Evolutionary conservation across 495 filamentous ascomycete genomes (phyloP).

Genomic region (Cercophora sp.): DNA sequence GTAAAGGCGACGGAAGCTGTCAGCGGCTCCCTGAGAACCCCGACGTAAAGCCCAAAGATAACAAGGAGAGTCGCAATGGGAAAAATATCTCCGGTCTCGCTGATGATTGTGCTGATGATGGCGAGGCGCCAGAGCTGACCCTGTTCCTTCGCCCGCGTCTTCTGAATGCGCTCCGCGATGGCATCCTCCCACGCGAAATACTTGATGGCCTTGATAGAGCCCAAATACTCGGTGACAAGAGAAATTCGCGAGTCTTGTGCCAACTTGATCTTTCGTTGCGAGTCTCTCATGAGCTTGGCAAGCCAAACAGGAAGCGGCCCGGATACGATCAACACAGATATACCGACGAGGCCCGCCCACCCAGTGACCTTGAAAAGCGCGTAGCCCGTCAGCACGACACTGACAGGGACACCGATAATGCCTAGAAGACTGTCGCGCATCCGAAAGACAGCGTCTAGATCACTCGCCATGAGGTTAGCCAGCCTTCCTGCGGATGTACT

Average conservation of each 20-base stretch:
- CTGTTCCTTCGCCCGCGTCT: conserved; percentile 42
- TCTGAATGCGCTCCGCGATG: conserved; percentile 38
- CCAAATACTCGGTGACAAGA: conserved; percentile 46
- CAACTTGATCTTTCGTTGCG: conserved; percentile 41
- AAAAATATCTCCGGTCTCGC: conserved; percentile 35
- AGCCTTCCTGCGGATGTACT: conserved; percentile 43
- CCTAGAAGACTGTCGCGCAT: conserved; percentile 41
- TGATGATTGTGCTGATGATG: conserved; percentile 32
- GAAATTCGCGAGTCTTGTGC: conserved; percentile 50
- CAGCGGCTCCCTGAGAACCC: conserved; percentile 39
- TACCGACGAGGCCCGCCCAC: conserved; percentile 46
- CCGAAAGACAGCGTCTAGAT: conserved; percentile 42
- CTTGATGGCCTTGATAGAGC: conserved; percentile 47
- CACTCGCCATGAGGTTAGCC: conserved; percentile 50
- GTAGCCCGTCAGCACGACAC: conserved; percentile 32
- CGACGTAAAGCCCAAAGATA: conserved; percentile 40
- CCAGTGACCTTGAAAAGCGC: conserved; percentile 44
- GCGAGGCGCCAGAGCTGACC: conserved; percentile 44
- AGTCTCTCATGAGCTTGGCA: conserved; percentile 35
- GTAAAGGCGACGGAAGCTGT: conserved; percentile 49
- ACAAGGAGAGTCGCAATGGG: conserved; percentile 41
- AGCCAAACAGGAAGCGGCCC: conserved; percentile 39
- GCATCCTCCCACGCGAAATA: conserved; percentile 52
- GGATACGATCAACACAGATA: conserved; percentile 32
- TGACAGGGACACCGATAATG: conserved; percentile 31